phyloP scores from a whole-genome alignment of 2,329 filamentous ascomycete species.

The Fusarium aywerte region DNA sequence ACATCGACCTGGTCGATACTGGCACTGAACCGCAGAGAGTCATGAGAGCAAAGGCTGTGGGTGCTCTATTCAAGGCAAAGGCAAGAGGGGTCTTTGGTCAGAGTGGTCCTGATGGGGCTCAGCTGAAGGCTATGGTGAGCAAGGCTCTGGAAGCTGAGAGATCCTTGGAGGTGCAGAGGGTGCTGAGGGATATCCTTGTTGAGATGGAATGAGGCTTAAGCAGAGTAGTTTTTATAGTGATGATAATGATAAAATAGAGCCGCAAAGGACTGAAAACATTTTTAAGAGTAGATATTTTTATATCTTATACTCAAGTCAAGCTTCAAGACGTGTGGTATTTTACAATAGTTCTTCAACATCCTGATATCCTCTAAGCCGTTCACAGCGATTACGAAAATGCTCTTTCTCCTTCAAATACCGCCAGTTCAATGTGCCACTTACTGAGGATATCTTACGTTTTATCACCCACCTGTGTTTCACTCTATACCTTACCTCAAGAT shows the following conservation, averaged over 20 bases:
- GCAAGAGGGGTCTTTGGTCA: constrained; percentile 57
- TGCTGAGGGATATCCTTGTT: constrained; percentile 53
- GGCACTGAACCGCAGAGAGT: constrained; percentile 65
- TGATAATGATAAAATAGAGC: background rate
- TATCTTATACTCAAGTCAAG: background rate
- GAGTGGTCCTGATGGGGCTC: constrained; percentile 39
- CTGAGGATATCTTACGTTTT: background rate
- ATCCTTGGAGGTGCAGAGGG: constrained; percentile 58
- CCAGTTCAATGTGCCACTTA: background rate
- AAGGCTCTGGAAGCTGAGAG: constrained; percentile 56
- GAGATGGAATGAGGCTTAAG: constrained; percentile 41
- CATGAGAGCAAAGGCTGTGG: constrained; percentile 59
- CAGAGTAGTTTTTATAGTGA: background rate
- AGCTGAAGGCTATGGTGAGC: constrained; percentile 50
- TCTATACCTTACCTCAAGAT: background rate
- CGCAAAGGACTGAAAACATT: too few relatives aligned
- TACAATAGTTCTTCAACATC: background rate
- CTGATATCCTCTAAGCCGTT: background rate
- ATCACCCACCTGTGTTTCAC: background rate
- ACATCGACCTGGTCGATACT: constrained; percentile 57
- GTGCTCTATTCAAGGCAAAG: constrained; percentile 55
- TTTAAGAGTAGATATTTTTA: background rate
- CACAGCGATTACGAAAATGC: too few relatives aligned
- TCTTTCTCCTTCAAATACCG: too few relatives aligned
- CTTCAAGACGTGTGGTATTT: background rate